Evolutionary conservation across 1,284 basidiomycete genomes (phyloP).

Genomic region (Fomitiporia mediterranea): DNA sequence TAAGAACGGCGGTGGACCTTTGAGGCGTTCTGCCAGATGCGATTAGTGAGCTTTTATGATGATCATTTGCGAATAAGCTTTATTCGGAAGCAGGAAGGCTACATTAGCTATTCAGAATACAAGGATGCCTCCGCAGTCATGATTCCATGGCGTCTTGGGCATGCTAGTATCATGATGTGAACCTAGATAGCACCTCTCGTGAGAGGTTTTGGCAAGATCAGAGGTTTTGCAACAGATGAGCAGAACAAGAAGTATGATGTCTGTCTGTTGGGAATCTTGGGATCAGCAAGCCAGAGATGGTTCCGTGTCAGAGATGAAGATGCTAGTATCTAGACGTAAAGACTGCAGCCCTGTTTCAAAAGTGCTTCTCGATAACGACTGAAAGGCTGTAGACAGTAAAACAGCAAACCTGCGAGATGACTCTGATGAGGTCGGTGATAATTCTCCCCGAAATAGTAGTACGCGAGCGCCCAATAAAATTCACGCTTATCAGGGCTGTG

Average conservation of each 20-base stretch:
- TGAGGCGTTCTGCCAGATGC: not conserved
- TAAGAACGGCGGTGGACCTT: not conserved
- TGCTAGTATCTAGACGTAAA: not conserved
- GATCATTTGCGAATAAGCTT: not conserved
- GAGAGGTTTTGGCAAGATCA: not conserved
- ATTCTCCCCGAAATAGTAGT: not conserved
- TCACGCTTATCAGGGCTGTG: not conserved
- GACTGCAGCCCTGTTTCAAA: not conserved
- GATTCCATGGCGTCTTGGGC: not conserved
- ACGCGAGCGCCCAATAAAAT: not conserved
- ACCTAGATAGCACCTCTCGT: not conserved
- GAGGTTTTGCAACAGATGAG: not conserved
- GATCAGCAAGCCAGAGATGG: not conserved
- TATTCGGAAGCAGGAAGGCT: not conserved
- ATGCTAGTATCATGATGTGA: conserved; percentile 2
- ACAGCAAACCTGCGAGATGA: not conserved
- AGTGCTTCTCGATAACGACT: not conserved
- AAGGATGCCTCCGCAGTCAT: not conserved
- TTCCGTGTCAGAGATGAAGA: conserved; percentile 1
- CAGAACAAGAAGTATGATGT: too few relatives aligned
- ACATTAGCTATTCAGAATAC: not conserved
- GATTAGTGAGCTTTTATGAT: not conserved
- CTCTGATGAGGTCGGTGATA: not conserved
- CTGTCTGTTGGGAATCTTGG: too few relatives aligned
- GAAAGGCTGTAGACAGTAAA: not conserved